phyloP scores from a whole-genome alignment of 495 filamentous ascomycete species.

The Tuber melanosporum region DNA sequence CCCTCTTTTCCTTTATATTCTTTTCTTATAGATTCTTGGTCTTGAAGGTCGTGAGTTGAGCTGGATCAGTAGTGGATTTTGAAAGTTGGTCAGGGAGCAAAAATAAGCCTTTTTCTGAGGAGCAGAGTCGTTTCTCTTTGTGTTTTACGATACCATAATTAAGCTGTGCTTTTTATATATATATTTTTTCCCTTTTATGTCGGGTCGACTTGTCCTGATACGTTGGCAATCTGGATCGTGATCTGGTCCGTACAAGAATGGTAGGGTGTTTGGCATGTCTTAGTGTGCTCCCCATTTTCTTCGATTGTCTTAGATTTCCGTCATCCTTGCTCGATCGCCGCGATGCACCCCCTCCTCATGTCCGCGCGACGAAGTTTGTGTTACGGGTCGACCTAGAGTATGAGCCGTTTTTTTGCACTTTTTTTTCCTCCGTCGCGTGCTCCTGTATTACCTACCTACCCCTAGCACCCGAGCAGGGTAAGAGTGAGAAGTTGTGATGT shows the following conservation, averaged over 20 bases:
- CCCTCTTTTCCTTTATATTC: neutral
- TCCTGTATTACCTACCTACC: neutral
- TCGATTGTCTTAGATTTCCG: neutral
- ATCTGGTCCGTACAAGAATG: neutral
- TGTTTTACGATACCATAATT: slow-evolving; percentile 2
- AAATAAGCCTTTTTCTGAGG: neutral
- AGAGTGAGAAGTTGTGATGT: neutral
- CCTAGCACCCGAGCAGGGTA: neutral
- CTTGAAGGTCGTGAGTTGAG: neutral
- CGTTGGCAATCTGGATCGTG: neutral
- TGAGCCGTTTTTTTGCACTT: neutral
- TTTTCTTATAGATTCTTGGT: neutral
- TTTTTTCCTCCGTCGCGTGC: neutral
- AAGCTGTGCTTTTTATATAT: neutral
- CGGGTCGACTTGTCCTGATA: neutral
- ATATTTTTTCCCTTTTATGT: neutral
- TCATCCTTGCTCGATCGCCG: neutral
- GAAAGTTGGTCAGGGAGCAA: neutral
- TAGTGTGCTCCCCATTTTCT: neutral
- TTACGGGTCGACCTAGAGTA: neutral
- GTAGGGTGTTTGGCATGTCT: neutral
- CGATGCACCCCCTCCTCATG: no score
- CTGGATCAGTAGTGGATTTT: neutral
- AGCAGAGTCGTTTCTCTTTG: neutral
- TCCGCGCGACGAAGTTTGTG: neutral